Evolutionary conservation across 1,284 basidiomycete genomes (phyloP).

Genomic region (Irpex lacteus): DNA sequence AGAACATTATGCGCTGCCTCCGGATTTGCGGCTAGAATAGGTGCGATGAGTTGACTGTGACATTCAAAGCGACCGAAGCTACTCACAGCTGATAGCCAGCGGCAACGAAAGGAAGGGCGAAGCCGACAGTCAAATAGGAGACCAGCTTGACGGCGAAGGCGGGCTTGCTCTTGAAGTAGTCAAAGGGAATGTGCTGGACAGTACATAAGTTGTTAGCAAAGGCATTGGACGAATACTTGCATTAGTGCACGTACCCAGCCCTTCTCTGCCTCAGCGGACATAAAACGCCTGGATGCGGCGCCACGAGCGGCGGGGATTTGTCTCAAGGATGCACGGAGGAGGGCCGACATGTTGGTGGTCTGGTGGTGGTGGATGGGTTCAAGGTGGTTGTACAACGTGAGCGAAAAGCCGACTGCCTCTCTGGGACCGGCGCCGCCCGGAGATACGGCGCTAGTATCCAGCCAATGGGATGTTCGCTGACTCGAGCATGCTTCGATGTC

Average conservation of each 20-base stretch:
- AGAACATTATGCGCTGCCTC: neutral
- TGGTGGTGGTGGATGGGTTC: conserved; percentile 3
- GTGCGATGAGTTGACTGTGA: neutral
- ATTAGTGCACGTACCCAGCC: conserved; percentile 5
- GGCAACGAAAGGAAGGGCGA: conserved; percentile 66
- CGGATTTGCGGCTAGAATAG: neutral
- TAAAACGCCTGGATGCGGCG: conserved; percentile 23
- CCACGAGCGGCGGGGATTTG: conserved; percentile 25
- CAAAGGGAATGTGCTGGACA: conserved; percentile 68
- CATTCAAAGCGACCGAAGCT: neutral
- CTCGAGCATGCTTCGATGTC: neutral
- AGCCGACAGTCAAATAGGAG: conserved; percentile 54
- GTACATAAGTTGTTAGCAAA: neutral
- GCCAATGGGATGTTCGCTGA: neutral
- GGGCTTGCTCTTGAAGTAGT: conserved; percentile 47
- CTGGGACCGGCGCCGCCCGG: neutral
- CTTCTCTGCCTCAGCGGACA: neutral
- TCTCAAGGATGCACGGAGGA: conserved; percentile 29
- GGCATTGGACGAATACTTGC: neutral
- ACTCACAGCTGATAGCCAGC: conserved; percentile 65
- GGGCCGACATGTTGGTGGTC: conserved; percentile 26
- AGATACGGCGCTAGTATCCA: neutral
- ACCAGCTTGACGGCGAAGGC: conserved; percentile 58
- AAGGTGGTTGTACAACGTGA: neutral
- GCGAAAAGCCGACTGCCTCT: neutral